These are phyloP conservation scores for Hygrophila difformis DNA, from an alignment of 257 asterid genomes.

Conservation along the genomic window DNA sequence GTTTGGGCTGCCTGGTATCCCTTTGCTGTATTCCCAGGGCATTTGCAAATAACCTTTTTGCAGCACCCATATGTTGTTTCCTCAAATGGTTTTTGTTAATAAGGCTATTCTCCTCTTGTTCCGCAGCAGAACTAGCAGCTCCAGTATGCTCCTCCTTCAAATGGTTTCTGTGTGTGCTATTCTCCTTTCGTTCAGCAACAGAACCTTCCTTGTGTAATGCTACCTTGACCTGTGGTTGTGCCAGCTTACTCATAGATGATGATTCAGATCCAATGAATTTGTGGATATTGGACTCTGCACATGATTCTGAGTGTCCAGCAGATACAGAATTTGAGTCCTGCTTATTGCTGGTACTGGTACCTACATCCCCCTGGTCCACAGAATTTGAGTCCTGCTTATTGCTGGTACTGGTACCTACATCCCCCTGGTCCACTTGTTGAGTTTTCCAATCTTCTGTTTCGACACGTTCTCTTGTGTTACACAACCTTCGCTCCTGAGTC, in stretches of 20 bases:
- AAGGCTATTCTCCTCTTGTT: conserved; percentile 19
- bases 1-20: conserved; percentile 30
- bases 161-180: conserved; percentile 19
- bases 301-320: conserved; percentile 17
- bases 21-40: conserved; percentile 63
- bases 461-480: conserved; percentile 19
- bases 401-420: too few species aligned
- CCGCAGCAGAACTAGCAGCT: conserved; percentile 56
- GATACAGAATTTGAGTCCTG: conserved; percentile 15
- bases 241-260: conserved; percentile 19
- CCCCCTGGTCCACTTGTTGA: conserved; percentile 21
- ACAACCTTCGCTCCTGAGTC: conserved; percentile 21
- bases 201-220: conserved; percentile 17
- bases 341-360: neutral
- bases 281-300: conserved; percentile 14
- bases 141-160: conserved; percentile 64
- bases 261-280: conserved; percentile 17
- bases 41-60: conserved; percentile 88
- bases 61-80: conserved; percentile 80
- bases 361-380: conserved; percentile 21
- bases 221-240: conserved; percentile 14
- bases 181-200: conserved; percentile 20
- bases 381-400: too few species aligned
- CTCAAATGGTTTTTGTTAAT: conserved; percentile 27
- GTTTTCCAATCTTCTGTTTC: conserved; percentile 16